These are phyloP conservation scores for Aurantiochytrium sp. DNA, from an alignment of 108 stramenopile genomes.

Conservation along the genomic window DNA sequence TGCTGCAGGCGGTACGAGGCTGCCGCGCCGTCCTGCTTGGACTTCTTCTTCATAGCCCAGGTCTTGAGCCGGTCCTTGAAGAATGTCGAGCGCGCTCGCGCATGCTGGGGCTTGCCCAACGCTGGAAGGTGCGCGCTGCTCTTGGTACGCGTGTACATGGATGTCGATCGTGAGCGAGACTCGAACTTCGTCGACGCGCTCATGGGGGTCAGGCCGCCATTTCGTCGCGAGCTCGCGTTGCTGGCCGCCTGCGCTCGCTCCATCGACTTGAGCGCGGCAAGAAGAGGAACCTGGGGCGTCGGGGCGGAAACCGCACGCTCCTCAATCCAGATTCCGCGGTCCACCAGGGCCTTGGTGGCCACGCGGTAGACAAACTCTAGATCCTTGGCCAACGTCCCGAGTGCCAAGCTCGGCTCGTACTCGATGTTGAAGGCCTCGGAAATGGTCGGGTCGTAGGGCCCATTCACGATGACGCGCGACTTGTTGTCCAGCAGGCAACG, in stretches of 20 bases:
- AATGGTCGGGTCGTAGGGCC: neutral
- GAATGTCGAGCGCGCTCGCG: neutral
- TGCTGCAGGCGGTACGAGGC: no score
- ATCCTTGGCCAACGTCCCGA: neutral
- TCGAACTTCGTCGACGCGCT: no score
- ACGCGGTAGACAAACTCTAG: neutral
- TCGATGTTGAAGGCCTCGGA: constrained; percentile 5
- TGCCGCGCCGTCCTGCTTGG: neutral
- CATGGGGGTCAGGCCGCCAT: no score
- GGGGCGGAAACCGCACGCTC: neutral
- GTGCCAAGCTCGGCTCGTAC: neutral
- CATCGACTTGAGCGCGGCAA: neutral
- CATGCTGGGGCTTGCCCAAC: neutral
- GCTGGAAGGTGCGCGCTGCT: no score
- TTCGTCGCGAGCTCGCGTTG: no score
- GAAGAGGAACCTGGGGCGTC: neutral
- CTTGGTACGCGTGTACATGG: no score
- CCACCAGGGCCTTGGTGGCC: neutral
- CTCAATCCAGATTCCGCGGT: neutral
- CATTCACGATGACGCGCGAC: neutral
- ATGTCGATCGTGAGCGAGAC: no score
- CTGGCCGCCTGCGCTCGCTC: no score
- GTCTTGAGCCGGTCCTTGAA: neutral
- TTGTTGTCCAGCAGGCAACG: neutral
- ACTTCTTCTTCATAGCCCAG: neutral